Conservation (phyloP, 768 basidiomycete genomes). For the Mycena olivaceomarginata region DNA sequence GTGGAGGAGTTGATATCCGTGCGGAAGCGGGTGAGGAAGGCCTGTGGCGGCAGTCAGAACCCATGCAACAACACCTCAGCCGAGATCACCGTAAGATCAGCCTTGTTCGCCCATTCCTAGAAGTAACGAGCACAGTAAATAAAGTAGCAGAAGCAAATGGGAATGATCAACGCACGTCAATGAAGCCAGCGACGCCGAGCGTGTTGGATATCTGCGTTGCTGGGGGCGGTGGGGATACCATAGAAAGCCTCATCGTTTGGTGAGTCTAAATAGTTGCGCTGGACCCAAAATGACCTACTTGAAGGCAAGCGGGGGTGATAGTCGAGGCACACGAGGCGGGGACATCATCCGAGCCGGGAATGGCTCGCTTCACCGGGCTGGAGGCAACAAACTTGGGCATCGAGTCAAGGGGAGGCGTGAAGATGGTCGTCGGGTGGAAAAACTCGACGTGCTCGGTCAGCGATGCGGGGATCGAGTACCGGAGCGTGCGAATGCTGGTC, state of each 20-base stretch:
- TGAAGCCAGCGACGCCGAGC: too few relatives aligned
- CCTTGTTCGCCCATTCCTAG: constrained; percentile 12
- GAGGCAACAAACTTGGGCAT: constrained; percentile 6
- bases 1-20: constrained; percentile 42
- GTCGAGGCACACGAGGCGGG: constrained; percentile 41
- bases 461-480: constrained; percentile 44
- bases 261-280: neutral
- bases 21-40: constrained; percentile 45
- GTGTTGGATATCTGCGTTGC: constrained; percentile 34
- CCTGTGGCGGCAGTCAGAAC: constrained; percentile 41
- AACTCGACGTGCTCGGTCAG: constrained; percentile 25
- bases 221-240: constrained; percentile 45
- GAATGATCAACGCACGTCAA: neutral
- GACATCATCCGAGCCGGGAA: constrained; percentile 29
- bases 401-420: constrained; percentile 22
- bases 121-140: neutral
- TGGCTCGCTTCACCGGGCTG: constrained; percentile 5
- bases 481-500: constrained; percentile 43
- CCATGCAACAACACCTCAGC: neutral
- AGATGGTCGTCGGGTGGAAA: constrained; percentile 22
- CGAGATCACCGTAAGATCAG: constrained; percentile 14
- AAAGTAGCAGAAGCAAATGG: neutral
- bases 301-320: constrained; percentile 47
- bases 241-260: constrained; percentile 34
- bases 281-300: neutral